Conservation (phyloP, 768 basidiomycete genomes). For the Mycena amicta region DNA sequence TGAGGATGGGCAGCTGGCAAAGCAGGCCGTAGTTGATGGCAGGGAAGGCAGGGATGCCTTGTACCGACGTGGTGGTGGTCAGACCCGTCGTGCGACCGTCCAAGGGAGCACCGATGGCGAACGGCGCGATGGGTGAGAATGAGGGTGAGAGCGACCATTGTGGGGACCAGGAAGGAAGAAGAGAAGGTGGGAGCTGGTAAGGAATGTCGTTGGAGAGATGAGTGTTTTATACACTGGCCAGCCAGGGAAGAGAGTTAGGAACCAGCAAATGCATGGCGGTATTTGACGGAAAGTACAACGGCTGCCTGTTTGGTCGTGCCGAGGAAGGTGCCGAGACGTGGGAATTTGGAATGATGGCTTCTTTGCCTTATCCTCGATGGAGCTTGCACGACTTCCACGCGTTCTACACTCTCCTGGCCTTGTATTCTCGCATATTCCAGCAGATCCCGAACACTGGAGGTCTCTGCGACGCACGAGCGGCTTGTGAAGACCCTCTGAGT, state of each 20-base stretch:
- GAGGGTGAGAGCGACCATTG: constrained; percentile 26
- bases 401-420: not conserved
- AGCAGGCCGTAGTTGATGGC: constrained; percentile 43
- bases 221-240: not conserved
- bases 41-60: constrained; percentile 34
- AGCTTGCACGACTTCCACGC: not conserved
- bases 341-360: not conserved
- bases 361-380: not conserved
- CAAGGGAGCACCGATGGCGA: constrained; percentile 28
- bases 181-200: constrained; percentile 1
- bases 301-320: not conserved
- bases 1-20: constrained; percentile 49
- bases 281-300: not conserved
- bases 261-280: not conserved
- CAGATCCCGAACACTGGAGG: not conserved
- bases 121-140: constrained; percentile 43
- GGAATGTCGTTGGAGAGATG: not conserved
- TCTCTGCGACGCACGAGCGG: not conserved
- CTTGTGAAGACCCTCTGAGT: not conserved
- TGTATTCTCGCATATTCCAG: not conserved
- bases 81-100: not conserved
- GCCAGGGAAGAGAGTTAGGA: not conserved
- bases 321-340: not conserved
- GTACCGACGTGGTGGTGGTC: constrained; percentile 12
- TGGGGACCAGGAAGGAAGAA: constrained; percentile 10